Base-by-base conservation (phyloP, 257 asterid species). In the Petunia axillaris region DNA sequence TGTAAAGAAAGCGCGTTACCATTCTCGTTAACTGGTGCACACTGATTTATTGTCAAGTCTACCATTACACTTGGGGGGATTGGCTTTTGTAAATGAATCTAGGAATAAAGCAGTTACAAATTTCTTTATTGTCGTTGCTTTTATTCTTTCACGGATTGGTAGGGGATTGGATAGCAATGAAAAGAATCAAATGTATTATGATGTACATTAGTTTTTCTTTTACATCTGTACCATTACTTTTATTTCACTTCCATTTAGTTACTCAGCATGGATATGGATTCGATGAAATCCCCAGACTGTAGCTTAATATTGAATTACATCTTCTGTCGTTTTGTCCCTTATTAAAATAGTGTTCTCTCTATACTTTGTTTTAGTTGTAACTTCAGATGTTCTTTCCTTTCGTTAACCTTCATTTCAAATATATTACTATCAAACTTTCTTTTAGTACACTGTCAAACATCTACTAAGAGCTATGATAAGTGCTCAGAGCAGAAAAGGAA, bases 21-120 rank as follows among this genome's bases (percentile, higher is more conserved):
- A 60, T 14, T 59, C 64, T 16, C 13, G 63, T 5, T 15, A 37
- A 58, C 38, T 60, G 57, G 57, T 15, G 11, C 65, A 2, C 66
- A 62, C 41, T 35, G 66, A 62, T 62, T 62, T 62, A 62, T 62
- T 35, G 41, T 14, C 66, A 62, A 25, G 66, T 60, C 41, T 57
- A 14, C 63, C 63, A n/a, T n/a, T 15, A 8, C 5, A 57, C 63
- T 57, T 1, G 63, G 16, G 14, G 63, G 63, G 16, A 57, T 6
- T 62, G 66, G 66, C 66, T 25, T 62, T 35, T 62, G 41, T 62
- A 62, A 35, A 62, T 62, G 66, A 62, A 62, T 62, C 66, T 7
- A 62, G 66, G 66, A 62, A 62, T 62, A 62, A 62, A 62, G 41
- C 41, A 62, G 66, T 35, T 14, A 8, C 14, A 2, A 25, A 60